Base-by-base conservation (phyloP, 495 filamentous ascomycete species). In the Aspergillus saccharolyticus region DNA sequence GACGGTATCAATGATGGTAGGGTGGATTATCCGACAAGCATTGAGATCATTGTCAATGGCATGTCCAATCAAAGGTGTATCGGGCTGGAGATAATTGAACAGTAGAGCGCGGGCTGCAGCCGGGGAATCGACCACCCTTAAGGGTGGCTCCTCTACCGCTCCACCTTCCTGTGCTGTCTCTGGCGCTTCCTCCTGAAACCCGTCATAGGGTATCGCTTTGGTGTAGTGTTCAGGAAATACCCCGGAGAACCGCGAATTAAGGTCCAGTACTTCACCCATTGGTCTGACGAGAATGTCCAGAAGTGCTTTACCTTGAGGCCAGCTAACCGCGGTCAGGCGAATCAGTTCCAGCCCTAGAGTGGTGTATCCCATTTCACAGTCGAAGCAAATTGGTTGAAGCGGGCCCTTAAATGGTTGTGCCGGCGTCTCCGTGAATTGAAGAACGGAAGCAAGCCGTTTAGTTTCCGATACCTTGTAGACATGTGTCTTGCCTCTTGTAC, bases 311-410 rank as follows among this genome's bases (percentile, higher is more conserved):
- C 91, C 89, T 30, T 78, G 73, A 1, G 93, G 94, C 89, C 93
- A 99, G 56, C 87, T 84, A 28, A 89, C 83, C 9, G 87, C 90
- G 0, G 94, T 96, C 19, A 99, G 66, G 17, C 94, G 88, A 46
- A 97, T 84, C 15, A 99, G 77, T 66, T 99, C 94, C 55, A 97
- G 67, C 0, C 94, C 94, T 39, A 85, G 61, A 1, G 86, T 86
- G 0, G 94, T 97, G 67, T 94, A 99, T 9, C 89, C 89, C 94
- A 99, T 99, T 65, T 99, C 94, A 66, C 95, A 96, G 69, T 99
- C 94, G 61, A 99, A 87, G 63, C 83, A 86, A 15, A 97, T 82
- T 3, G 84, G 83, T 44, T 56, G 69, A 52, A 65, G 64, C 15
- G 62, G 58, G 28, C 51, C 66, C 52, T 63, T 70, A 4, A 74